phyloP scores from a whole-genome alignment of 805 yeast genomes.

The Wickerhamomyces rabaulensis region DNA sequence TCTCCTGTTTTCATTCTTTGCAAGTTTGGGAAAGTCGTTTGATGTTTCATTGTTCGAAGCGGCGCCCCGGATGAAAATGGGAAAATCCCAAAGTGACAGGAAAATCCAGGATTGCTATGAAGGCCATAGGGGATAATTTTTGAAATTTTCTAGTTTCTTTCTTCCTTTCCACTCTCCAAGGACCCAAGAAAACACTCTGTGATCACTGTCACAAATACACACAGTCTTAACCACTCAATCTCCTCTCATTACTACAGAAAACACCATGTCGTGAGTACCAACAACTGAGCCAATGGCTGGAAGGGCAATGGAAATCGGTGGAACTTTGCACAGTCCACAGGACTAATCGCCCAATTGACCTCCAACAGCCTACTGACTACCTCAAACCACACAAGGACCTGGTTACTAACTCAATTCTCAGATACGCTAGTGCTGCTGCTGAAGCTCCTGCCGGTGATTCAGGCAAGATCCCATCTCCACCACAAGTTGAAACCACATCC shows the following conservation, averaged over 20 bases:
- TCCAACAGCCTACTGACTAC: neutral
- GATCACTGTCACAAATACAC: neutral
- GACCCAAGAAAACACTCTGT: neutral
- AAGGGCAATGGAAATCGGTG: neutral
- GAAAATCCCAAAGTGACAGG: neutral
- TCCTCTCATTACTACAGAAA: neutral
- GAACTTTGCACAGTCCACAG: neutral
- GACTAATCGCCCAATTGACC: neutral
- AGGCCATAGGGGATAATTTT: neutral
- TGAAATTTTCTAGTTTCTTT: neutral
- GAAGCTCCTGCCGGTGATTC: slow-evolving; percentile 4
- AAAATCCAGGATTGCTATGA: neutral
- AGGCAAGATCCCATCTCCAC: slow-evolving; percentile 8
- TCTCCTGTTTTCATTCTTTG: too few species aligned
- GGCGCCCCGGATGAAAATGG: neutral
- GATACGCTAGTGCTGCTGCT: slow-evolving; percentile 12
- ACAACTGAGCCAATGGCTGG: neutral
- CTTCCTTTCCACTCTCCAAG: neutral
- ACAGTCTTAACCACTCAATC: neutral
- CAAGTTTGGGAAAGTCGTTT: too few species aligned
- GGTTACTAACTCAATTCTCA: slow-evolving; percentile 1
- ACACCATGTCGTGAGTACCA: neutral
- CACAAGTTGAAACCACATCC: slow-evolving; percentile 7
- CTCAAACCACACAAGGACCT: neutral
- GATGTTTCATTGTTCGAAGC: neutral